A percentile compares a stretch with the other conserved stretches of the same genome.
Evolutionary conservation across 768 basidiomycete species (phyloP).

Genomic region (Sporobolomyces roseus): DNA sequence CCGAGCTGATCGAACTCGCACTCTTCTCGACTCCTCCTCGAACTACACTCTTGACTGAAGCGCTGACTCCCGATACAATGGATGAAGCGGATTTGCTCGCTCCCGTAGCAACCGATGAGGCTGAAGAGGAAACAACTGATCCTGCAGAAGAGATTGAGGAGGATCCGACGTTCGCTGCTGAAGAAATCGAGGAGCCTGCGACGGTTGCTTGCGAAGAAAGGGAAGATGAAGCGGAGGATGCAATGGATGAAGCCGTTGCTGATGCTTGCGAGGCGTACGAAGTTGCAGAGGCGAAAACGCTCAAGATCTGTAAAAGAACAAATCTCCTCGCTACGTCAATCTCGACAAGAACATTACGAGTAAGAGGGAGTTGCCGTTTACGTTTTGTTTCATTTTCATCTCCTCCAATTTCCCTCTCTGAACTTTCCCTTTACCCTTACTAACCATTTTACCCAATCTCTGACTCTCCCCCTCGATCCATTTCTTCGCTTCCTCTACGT

Average conservation of each 20-base stretch:
- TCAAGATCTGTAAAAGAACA: slow-evolving; percentile 23
- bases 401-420: slow-evolving; percentile 80
- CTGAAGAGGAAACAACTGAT: not conserved
- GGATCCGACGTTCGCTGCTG: not conserved
- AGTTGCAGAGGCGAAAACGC: slow-evolving; percentile 22
- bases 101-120: not conserved
- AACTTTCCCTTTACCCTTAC: slow-evolving; percentile 63
- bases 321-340: not conserved
- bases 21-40: too few relatives aligned
- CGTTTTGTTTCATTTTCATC: slow-evolving; percentile 85
- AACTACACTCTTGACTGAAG: not conserved
- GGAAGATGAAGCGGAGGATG: not conserved
- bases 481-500: slow-evolving; percentile 47
- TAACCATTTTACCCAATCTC: slow-evolving; percentile 51
- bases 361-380: slow-evolving; percentile 46
- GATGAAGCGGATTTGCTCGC: not conserved
- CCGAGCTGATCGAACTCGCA: too few relatives aligned
- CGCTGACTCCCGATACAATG: not conserved
- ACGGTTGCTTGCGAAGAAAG: not conserved
- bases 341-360: not conserved
- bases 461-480: slow-evolving; percentile 82
- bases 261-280: not conserved
- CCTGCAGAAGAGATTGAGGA: not conserved
- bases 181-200: not conserved
- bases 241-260: not conserved